Evolutionary conservation across 768 basidiomycete species (phyloP).

Genomic region (Chalciporus pseudorubinellus): DNA sequence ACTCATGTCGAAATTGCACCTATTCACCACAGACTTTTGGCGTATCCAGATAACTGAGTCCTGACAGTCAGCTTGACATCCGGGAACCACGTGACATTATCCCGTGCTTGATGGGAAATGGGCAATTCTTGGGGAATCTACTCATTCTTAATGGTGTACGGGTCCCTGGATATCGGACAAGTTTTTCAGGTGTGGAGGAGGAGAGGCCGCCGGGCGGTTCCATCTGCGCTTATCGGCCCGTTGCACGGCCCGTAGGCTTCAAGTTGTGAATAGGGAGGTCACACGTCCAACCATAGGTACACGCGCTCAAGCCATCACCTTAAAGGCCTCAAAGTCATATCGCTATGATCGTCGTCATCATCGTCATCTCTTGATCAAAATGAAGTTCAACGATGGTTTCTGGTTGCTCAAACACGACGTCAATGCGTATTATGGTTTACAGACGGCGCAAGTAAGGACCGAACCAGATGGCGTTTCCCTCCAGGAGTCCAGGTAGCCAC

Average conservation of each 20-base stretch:
- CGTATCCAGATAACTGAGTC: too few species aligned
- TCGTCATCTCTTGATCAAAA: conserved; percentile 21
- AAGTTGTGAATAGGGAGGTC: too few species aligned
- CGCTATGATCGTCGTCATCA: background rate
- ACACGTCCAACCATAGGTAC: too few species aligned
- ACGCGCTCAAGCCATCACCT: too few species aligned
- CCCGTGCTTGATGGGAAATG: background rate
- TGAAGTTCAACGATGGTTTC: conserved; percentile 76
- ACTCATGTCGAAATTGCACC: conserved; percentile 6
- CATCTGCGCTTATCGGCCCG: background rate
- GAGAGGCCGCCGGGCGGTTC: too few species aligned
- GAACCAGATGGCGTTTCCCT: conserved; percentile 51
- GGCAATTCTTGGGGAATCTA: too few species aligned
- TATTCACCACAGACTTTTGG: background rate
- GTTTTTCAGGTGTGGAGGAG: too few species aligned
- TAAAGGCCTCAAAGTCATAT: background rate
- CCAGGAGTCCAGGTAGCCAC: conserved; percentile 63
- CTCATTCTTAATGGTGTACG: too few species aligned
- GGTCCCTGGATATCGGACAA: too few species aligned
- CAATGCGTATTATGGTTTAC: conserved; percentile 58
- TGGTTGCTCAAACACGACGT: conserved; percentile 65
- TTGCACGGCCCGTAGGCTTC: background rate
- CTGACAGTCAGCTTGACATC: too few species aligned
- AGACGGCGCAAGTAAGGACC: conserved; percentile 50
- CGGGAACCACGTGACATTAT: too few species aligned